Evolutionary conservation across 768 basidiomycete genomes (phyloP).

Genomic region (Lactifluus hygrophoroides): DNA sequence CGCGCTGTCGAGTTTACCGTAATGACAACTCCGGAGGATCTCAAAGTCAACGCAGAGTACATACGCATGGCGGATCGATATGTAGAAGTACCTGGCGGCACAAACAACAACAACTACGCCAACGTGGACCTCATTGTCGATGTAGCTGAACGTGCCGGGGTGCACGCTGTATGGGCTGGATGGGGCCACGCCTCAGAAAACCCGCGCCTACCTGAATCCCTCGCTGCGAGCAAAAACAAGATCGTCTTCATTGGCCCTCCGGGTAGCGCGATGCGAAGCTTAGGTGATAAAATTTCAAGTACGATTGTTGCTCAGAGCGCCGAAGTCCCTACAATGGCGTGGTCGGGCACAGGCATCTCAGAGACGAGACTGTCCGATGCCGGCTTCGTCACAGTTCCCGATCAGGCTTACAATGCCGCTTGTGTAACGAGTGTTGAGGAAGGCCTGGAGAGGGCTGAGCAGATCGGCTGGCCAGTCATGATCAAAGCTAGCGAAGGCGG

Average conservation of each 20-base stretch:
- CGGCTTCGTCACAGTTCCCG: conserved; percentile 92
- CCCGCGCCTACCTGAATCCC: conserved; percentile 88
- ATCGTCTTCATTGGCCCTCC: conserved; percentile 99
- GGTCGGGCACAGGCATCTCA: conserved; percentile 93
- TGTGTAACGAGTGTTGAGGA: conserved; percentile 86
- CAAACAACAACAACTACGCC: conserved; percentile 99
- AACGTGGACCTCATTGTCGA: conserved; percentile 99
- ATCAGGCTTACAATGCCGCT: conserved; percentile 78
- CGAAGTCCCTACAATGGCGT: conserved; percentile 95
- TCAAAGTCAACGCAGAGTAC: conserved; percentile 98
- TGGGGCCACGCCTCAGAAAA: conserved; percentile 99
- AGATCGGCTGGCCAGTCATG: conserved; percentile 97
- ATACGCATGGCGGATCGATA: conserved; percentile 99
- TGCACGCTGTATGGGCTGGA: conserved; percentile 99
- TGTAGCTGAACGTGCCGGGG: conserved; percentile 92
- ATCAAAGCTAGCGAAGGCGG: conserved; percentile 99
- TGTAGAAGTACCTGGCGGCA: conserved; percentile 96
- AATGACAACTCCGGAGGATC: conserved; percentile 98
- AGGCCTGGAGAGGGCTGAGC: conserved; percentile 71
- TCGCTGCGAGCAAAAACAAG: conserved; percentile 86
- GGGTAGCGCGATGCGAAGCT: conserved; percentile 96
- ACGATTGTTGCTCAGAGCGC: conserved; percentile 98
- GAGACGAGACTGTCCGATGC: conserved; percentile 76
- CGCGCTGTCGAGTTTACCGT: conserved; percentile 97
- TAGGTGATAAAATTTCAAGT: conserved; percentile 99